phyloP scores from a whole-genome alignment of 2,329 filamentous ascomycete species.

The Claviceps sp. region DNA sequence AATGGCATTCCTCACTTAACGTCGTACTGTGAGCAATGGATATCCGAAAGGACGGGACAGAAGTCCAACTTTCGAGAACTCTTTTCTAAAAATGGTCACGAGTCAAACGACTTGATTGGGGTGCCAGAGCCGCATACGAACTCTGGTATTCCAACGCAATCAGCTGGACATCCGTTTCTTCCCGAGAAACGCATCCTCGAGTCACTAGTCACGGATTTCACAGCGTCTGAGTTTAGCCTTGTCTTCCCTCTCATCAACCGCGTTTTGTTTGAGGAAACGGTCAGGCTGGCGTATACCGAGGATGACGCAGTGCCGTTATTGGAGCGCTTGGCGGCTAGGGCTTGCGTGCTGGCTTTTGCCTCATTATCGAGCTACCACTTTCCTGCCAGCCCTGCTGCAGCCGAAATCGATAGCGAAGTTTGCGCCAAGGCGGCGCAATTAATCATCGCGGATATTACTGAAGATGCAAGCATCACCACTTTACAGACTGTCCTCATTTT shows the following conservation, averaged over 20 bases:
- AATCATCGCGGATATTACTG: conserved; percentile 27
- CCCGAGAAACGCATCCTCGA: conserved; percentile 20
- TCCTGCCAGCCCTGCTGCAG: conserved; percentile 7
- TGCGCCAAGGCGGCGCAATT: conserved; percentile 27
- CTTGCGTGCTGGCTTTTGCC: conserved; percentile 35
- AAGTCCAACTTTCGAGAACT: conserved; percentile 11
- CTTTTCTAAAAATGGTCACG: neutral
- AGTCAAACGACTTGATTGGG: neutral
- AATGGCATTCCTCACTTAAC: conserved; percentile 38
- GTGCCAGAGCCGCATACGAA: neutral
- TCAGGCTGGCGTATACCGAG: conserved; percentile 29
- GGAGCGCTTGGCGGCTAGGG: conserved; percentile 23
- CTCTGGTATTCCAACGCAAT: too few relatives aligned
- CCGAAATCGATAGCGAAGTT: conserved; percentile 24
- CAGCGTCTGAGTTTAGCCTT: conserved; percentile 23
- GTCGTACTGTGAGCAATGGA: conserved; percentile 32
- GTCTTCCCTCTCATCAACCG: conserved; percentile 36
- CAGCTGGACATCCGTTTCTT: conserved; percentile 12
- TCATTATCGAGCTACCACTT: conserved; percentile 18
- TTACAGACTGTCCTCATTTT: conserved; percentile 34
- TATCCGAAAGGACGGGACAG: conserved; percentile 29
- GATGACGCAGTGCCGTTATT: conserved; percentile 7
- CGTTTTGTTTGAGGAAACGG: conserved; percentile 30
- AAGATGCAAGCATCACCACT: conserved; percentile 28
- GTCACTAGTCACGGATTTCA: conserved; percentile 13